A percentile compares a stretch with the other conserved stretches of the same genome.
Evolutionary conservation across 202 grass and related monocot genomes (phyloP).

Genomic region (Schoenoplectus triqueter): DNA sequence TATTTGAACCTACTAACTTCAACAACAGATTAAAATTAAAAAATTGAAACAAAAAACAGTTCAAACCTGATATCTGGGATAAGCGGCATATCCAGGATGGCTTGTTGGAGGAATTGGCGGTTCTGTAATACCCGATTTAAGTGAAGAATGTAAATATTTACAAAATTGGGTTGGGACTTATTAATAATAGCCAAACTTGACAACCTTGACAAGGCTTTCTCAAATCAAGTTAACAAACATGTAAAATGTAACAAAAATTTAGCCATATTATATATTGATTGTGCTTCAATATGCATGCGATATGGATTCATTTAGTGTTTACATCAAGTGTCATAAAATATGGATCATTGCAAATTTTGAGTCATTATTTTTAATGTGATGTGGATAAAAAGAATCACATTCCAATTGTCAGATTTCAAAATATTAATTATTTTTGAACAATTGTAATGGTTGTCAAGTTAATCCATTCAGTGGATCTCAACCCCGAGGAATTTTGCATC

Average conservation of each 20-base stretch:
- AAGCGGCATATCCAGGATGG: conserved; percentile 41
- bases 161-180: conserved; percentile 3
- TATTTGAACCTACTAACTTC: too few relatives aligned
- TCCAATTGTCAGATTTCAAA: too few relatives aligned
- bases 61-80: conserved; percentile 50
- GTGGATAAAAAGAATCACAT: too few relatives aligned
- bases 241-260: not conserved
- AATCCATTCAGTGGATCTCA: too few relatives aligned
- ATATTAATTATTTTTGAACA: too few relatives aligned
- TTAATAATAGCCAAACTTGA: not conserved
- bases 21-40: not conserved
- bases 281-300: not conserved
- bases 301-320: not conserved
- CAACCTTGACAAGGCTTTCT: not conserved
- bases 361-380: too few relatives aligned
- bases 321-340: too few relatives aligned
- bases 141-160: not conserved
- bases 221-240: conserved; percentile 20
- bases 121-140: conserved; percentile 22
- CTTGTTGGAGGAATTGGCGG: conserved; percentile 26
- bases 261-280: not conserved
- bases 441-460: too few relatives aligned
- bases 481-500: too few relatives aligned
- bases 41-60: conserved; percentile 25
- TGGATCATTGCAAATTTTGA: too few relatives aligned